These are phyloP conservation scores for Butyriboletus appendiculatus DNA, from an alignment of 1,284 basidiomycete genomes.

Conservation along the genomic window DNA sequence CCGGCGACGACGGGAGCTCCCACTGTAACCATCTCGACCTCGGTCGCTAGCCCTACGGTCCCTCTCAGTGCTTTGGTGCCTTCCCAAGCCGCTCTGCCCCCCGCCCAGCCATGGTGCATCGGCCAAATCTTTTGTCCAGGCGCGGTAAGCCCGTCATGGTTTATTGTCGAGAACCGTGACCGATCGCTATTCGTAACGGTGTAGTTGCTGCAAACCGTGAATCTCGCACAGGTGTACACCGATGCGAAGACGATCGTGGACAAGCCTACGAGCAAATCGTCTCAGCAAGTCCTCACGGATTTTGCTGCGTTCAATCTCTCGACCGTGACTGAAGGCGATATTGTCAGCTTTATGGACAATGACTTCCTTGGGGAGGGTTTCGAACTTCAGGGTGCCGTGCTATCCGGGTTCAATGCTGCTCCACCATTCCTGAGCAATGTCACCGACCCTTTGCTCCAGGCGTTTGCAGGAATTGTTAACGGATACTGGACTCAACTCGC, in stretches of 20 bases:
- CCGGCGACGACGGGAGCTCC: conserved; percentile 27
- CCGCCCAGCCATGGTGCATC: conserved; percentile 76
- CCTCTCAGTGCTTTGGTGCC: conserved; percentile 57
- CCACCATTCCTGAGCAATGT: conserved; percentile 78
- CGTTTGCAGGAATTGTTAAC: conserved; percentile 79
- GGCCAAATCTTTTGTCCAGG: conserved; percentile 85
- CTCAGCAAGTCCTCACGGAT: conserved; percentile 68
- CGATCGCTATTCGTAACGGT: not conserved
- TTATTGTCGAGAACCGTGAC: not conserved
- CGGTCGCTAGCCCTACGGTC: conserved; percentile 63
- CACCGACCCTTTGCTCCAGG: conserved; percentile 67
- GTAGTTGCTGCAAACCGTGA: conserved; percentile 83
- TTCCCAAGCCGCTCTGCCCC: conserved; percentile 69
- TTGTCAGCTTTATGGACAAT: conserved; percentile 72
- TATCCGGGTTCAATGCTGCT: conserved; percentile 62
- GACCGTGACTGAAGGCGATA: conserved; percentile 53
- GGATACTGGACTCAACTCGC: conserved; percentile 83
- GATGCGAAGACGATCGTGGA: conserved; percentile 93
- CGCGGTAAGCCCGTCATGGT: conserved; percentile 47
- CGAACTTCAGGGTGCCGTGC: conserved; percentile 67
- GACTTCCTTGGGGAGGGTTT: conserved; percentile 86
- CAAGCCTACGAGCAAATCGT: conserved; percentile 76
- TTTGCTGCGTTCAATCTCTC: conserved; percentile 58
- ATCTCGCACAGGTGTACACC: conserved; percentile 71
- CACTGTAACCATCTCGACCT: conserved; percentile 53